These are phyloP conservation scores for Taiozyma sp. DNA, from an alignment of 1,139 yeast genomes.

Conservation along the genomic window DNA sequence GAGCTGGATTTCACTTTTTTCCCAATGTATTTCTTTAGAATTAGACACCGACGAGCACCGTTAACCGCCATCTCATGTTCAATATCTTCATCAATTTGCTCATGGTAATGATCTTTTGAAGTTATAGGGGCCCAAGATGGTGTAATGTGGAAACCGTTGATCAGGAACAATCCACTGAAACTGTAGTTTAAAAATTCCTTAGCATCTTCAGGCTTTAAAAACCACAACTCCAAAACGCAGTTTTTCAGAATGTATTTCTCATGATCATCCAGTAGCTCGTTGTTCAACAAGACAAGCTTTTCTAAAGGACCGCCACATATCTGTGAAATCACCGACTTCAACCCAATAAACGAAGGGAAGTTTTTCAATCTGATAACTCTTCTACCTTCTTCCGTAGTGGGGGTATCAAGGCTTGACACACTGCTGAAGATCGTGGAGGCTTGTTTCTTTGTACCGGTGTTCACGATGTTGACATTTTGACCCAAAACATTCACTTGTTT, in stretches of 20 bases:
- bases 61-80: slow-evolving; percentile 29
- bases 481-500: background rate
- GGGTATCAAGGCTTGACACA: background rate
- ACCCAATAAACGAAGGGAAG: slow-evolving; percentile 39
- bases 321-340: slow-evolving; percentile 50
- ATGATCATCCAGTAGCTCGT: background rate
- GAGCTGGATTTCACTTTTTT: slow-evolving; percentile 20
- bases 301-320: slow-evolving; percentile 77
- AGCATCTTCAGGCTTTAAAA: slow-evolving; percentile 53
- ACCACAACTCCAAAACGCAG: slow-evolving; percentile 44
- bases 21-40: slow-evolving; percentile 30
- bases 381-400: slow-evolving; percentile 10
- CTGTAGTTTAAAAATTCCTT: slow-evolving; percentile 50
- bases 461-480: background rate
- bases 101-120: slow-evolving; percentile 15
- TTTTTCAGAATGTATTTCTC: slow-evolving; percentile 7
- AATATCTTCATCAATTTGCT: slow-evolving; percentile 28
- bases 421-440: background rate
- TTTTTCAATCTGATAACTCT: slow-evolving; percentile 31
- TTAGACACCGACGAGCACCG: slow-evolving; percentile 37
- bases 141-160: slow-evolving; percentile 50
- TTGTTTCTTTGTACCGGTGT: background rate
- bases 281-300: slow-evolving; percentile 31
- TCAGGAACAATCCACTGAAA: slow-evolving; percentile 49
- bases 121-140: slow-evolving; percentile 32